Base-by-base conservation (phyloP, 805 yeast species). In the Sugiyamaella boreocaroliniensis region DNA sequence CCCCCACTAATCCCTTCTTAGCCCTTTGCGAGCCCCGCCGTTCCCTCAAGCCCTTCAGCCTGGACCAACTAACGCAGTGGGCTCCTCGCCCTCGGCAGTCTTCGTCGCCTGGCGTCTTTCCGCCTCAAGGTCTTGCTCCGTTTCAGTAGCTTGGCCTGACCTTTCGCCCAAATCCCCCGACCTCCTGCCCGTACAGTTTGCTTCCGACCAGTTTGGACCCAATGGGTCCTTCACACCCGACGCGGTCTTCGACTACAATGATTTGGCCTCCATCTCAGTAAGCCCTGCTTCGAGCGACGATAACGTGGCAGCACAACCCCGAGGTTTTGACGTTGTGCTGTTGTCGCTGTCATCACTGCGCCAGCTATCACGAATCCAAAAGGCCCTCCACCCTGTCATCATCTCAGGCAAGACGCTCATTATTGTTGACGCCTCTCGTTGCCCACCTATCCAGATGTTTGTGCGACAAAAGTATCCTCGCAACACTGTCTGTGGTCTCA, bases 91-190 rank as follows among this genome's bases (percentile, higher is more conserved):
- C 15, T 54, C 60, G 11, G 41, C 58, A 16, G 49, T 52, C 14
- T 58, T 61, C 45, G 45, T 59, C 34, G 49, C 61, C 20, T 61
- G 64, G 64, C 47, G 64, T 18, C 54, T 61, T 12, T 40, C 51
- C 43, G 53, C 52, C 14, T 56, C 63, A 32, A 45, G 52, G 9
- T 26, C 44, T 18, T 55, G 55, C 46, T 49, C 56, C 37, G 59
- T 60, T 14, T 53, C 58, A 3, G 57, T 56, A 34, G 59, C 53
- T n/a, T 58, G 61, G 61, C 45, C 56, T 32, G 54, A 57, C 41
- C 37, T 57, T 11, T 14, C 51, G 16, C 29, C 44, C 20, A 26
- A 43, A 32, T 40, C 40, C 8, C 22, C 49, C 48, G 40, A 34
- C n/a, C 29, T 51, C 15, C 45, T 57, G 45, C 44, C 56, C 16